Base-by-base conservation (phyloP, 352 stramenopile genomes). In the Pythium myriotylum region DNA sequence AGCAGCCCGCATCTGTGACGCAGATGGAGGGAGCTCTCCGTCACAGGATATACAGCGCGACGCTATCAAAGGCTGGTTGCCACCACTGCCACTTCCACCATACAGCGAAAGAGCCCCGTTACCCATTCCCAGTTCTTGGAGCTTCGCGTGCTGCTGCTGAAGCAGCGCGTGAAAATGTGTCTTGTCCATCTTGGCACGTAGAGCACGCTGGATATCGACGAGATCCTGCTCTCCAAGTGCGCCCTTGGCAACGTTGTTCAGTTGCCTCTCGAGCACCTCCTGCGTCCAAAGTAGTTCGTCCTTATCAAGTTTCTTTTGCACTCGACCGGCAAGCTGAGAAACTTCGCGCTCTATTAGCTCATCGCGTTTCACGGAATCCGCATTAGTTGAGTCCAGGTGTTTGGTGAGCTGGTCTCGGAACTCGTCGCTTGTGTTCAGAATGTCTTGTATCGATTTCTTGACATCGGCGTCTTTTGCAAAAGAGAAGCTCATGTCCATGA, bases 221-320 rank as follows among this genome's bases (percentile, higher is more conserved):
- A 90, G 71, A 23, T 92, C 81, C 37, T 86, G 62, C 26, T 89
- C 82, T 5, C 84, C 80, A 6, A 90, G 63, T 1, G 79, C 85
- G 3, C 67, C 61, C 53, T 89, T 92, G 12, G 82, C 82, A 23
- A 92, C 73, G 32, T 74, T 86, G 24, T 89, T 73, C 10, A 89
- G 70, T 62, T 89, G 73, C 13, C 79, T 66, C 52, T 90, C 79
- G 2, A 90, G 63, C 17, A 90, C 73, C 39, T 88, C 79, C 45
- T 88, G 80, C 0, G 82, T 92, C 82, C 82, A 92, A 4, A 90
- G 67, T 32, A 92, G 67, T 26, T 92, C 78, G 53, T 89, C 80
- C 60, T 90, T 89, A 62, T 92, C 82, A 2, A 88, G 66, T 37
- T 91, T 91, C 61, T 86, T 90, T 50, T 78, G 84, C 27, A 92